Base-by-base conservation (phyloP, 2,329 filamentous ascomycete genomes). In the Colletotrichum higginsianum region DNA sequence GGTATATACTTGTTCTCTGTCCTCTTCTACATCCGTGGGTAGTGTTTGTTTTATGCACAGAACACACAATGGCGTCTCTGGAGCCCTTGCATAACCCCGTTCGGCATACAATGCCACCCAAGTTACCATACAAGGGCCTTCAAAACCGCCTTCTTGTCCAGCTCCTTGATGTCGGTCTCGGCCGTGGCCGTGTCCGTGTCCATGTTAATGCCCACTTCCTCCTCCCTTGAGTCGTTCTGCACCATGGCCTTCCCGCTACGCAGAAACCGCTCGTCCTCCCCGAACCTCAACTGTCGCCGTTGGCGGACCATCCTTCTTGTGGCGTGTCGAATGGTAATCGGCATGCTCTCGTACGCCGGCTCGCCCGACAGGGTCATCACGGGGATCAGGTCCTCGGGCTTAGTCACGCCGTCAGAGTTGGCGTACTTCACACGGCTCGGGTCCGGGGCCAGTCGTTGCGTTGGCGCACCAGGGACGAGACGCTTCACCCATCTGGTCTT, bases 331-430 rank as follows among this genome's bases (percentile, higher is more conserved):
- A 71, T 55, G 12, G 40, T 56, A 5, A 72, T 65, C 18, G 66
- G 13, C 49, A 38, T 71, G 11, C 42, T 71, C 21, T 57, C 44
- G 7, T 72, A 72, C 21, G 65, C 42, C 3, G 53, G 66, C 9
- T 61, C 53, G 38, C 69, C 69, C 23, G 26, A 16, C 56, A 55
- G 26, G n/a, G 61, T 70, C 46, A 70, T 23, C 18, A 70, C 52
- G 6, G 69, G 69, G 1, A 69, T 18, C 11, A 3, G 30, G 12
- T 35, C 23, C 16, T 35, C 47, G 4, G 38, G 30, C 30, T 18
- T 30, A 4, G 9, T 30, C 18, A 8, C 55, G 23, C 30, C 47
- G 6, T 30, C 42, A 9, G 53, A 44, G 11, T 56, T 38, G 8
- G 38, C 35, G 47, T 44, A 23, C 47, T 47, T 70, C 8, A 46